Evolutionary conservation across 148 eudicot species (phyloP), one percentile per base, ranked within the genome.

Genomic region (Fagopyrum tataricum): DNA sequence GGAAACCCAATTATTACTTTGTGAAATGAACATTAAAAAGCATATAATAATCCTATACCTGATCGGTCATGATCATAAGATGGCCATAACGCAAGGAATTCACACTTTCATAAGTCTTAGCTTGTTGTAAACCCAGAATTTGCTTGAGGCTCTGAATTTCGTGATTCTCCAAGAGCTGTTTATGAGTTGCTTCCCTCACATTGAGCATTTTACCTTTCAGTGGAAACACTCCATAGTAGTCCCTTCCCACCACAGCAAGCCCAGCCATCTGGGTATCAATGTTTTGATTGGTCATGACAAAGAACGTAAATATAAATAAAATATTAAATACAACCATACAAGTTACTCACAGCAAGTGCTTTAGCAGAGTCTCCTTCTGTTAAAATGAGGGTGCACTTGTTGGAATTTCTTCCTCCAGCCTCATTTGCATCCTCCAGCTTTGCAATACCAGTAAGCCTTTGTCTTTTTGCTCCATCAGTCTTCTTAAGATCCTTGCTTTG

Each of bases 281-380:
- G 61, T 61, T 18, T 4, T 17, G n/a, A 17, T 48, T 37, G 6
- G 20, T 15, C 43, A 64, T 42, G 67, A 5, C 70, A 46, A 41
- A 31, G 20, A 66, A 49, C 15, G 41, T 39, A 40, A 31, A 31
- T 55, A 11, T 1, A 13, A 13, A 7, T 18, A 42, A 46, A 31
- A 46, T 3, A 41, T 12, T 21, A 26, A 42, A 7, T 10, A 13
- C 56, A 18, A 44, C 13, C 14, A 46, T 44, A 2, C 17, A 67
- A 67, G 70, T 8, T 52, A 81, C 97, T 82, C 82, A 91, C 98
- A 10, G 98, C 98, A 78, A 95, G 97, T 18, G 93, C 89, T 81
- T 87, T 88, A 17, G 98, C 98, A 8, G 98, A 95, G 81, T 95
- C 98, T 82, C 98, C 98, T 87, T 95, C 97, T 9, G 98, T 95